phyloP scores from a whole-genome alignment of 331 rosid genomes.

The Prunus yedoensis region DNA sequence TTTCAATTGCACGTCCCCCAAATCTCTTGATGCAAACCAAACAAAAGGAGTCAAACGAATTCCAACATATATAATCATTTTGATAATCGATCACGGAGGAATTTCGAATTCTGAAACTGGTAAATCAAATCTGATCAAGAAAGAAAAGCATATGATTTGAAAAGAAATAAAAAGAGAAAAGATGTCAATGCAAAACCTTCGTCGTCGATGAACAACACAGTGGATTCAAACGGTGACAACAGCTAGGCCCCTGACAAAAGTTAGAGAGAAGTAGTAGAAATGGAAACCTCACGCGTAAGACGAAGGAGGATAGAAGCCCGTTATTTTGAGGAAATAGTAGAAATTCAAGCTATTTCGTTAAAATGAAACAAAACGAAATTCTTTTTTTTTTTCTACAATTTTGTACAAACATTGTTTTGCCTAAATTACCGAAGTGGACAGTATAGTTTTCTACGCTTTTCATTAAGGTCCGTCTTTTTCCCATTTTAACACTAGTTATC shows the following conservation, averaged over 20 bases:
- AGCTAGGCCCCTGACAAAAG: neutral
- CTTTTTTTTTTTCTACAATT: too few relatives aligned
- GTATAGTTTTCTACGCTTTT: too few relatives aligned
- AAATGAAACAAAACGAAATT: too few relatives aligned
- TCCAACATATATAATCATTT: neutral
- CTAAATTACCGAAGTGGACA: too few relatives aligned
- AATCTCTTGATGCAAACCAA: neutral
- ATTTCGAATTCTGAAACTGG: neutral
- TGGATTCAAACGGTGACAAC: neutral
- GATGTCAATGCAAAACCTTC: neutral
- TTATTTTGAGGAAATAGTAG: neutral
- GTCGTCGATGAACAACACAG: neutral
- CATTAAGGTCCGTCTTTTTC: too few relatives aligned
- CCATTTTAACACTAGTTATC: too few relatives aligned
- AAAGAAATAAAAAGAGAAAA: neutral
- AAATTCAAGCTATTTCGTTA: neutral
- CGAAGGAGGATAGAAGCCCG: neutral
- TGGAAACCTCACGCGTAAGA: neutral
- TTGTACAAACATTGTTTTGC: too few relatives aligned
- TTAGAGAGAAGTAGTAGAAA: neutral
- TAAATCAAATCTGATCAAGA: neutral
- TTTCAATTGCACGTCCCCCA: neutral
- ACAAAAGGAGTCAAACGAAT: neutral
- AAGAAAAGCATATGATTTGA: neutral
- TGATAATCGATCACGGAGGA: neutral